phyloP scores from a whole-genome alignment of 1,284 basidiomycete species.

The Veloboletus limbatus region DNA sequence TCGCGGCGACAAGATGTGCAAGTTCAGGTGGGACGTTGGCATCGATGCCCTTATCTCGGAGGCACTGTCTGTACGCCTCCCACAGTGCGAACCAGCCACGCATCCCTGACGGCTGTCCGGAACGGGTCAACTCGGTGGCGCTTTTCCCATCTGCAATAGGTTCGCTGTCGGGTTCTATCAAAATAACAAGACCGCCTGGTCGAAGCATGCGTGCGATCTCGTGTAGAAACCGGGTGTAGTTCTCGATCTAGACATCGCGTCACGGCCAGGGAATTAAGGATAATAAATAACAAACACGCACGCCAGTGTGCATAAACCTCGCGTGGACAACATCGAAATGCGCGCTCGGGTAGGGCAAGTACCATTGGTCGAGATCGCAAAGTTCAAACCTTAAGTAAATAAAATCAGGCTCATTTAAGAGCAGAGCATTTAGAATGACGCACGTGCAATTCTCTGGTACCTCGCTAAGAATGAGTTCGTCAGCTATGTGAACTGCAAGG shows the following conservation, averaged over 20 bases:
- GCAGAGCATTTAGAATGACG: slow-evolving; percentile 22
- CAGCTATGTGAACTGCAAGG: slow-evolving; percentile 12
- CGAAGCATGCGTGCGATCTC: slow-evolving; percentile 63
- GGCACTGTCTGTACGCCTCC: slow-evolving; percentile 54
- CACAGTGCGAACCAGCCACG: slow-evolving; percentile 61
- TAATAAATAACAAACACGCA: slow-evolving; percentile 23
- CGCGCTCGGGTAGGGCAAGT: slow-evolving; percentile 57
- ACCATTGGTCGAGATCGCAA: slow-evolving; percentile 57
- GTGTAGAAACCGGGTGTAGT: slow-evolving; percentile 56
- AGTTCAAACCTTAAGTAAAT: slow-evolving; percentile 54
- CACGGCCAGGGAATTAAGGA: slow-evolving; percentile 7
- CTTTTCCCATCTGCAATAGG: slow-evolving; percentile 46
- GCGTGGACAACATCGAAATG: slow-evolving; percentile 68
- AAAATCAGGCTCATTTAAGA: slow-evolving; percentile 6
- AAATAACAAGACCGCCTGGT: slow-evolving; percentile 64
- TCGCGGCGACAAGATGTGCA: slow-evolving; percentile 42
- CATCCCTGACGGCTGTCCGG: slow-evolving; percentile 40
- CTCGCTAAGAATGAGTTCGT: slow-evolving; percentile 37
- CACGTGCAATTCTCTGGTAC: slow-evolving; percentile 70
- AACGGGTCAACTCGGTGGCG: slow-evolving; percentile 36
- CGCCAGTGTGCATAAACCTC: slow-evolving; percentile 60
- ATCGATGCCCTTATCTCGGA: slow-evolving; percentile 51
- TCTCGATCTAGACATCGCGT: slow-evolving; percentile 44
- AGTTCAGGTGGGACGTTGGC: slow-evolving; percentile 54
- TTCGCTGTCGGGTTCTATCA: slow-evolving; percentile 56